Evolutionary conservation across 202 grass and related monocot species (phyloP), one percentile per base, ranked within the genome.

Genomic region (Saccharum hybrid): DNA sequence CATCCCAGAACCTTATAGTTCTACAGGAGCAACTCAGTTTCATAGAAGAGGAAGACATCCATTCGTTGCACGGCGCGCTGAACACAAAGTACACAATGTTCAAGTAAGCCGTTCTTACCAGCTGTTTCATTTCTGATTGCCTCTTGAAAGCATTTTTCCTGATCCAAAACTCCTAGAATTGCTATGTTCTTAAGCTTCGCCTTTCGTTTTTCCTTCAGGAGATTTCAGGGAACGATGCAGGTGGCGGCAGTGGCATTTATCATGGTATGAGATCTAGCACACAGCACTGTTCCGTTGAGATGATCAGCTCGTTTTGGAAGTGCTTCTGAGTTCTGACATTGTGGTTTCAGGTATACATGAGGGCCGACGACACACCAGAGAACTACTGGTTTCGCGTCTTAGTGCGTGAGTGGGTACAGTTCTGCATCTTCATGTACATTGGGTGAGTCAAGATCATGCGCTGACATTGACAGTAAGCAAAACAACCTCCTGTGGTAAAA

Each of bases 141-240:
- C 16, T 21, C 28, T 51, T 67, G 9, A 12, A 51, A 12, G n/a
- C 38, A 63, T 60, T 59, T 59, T 69, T 38, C 40, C 15, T 22
- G 31, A 54, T 39, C 41, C 13, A 72, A 49, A 63, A 71, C 33
- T 71, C 33, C 6, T 19, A 21, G 36, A 72, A 56, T 45, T 48
- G 39, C 19, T 66, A 18, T 67, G 73, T 77, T 8, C 65, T 72
- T 45, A 71, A 65, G 34, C 14, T 81, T 14, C n/a, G 19, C 6
- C n/a, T 66, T 9, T 63, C 75, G 9, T 74, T 22, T 16, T 16
- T 34, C 36, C 34, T 63, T 37, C 90, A 95, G 96, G 93, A 95
- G 90, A 90, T 98, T 98, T 88, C 96, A 95, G 86, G 87, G 87
- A 16, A 93, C 93, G 57, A 98, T 98, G 96, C 96, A 98, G 85